Evolutionary conservation across 345 rosid genomes (phyloP).

Genomic region (Populus simonii): DNA sequence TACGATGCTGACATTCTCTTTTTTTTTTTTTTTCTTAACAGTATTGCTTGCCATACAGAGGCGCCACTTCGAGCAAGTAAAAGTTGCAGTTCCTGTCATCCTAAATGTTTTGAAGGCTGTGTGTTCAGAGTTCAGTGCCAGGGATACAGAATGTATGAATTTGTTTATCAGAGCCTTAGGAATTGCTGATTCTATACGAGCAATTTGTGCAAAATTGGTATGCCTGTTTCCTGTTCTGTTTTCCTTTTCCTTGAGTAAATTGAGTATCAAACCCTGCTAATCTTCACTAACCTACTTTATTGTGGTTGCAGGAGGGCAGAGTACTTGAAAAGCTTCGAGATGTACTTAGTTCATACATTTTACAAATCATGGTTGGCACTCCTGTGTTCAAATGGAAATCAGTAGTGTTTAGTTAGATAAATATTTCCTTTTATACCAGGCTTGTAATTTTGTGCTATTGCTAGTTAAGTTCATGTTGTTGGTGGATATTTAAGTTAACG

Average conservation of each 20-base stretch:
- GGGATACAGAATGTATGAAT: slow-evolving; percentile 33
- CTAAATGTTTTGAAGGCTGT: slow-evolving; percentile 51
- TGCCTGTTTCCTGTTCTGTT: slow-evolving; percentile 1
- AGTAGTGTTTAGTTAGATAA: slow-evolving; percentile 1
- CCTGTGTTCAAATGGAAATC: slow-evolving; percentile 13
- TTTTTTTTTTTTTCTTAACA: slow-evolving; percentile 29
- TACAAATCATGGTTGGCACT: slow-evolving; percentile 67
- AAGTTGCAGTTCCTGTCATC: slow-evolving; percentile 61
- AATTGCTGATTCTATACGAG: slow-evolving; percentile 57
- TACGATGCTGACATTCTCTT: neutral
- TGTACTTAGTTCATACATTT: slow-evolving; percentile 67
- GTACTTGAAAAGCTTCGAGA: slow-evolving; percentile 51
- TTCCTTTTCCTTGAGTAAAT: neutral
- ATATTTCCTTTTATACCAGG: neutral
- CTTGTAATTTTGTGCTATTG: neutral
- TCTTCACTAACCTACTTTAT: neutral
- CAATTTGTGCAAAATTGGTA: slow-evolving; percentile 59
- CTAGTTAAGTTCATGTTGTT: neutral
- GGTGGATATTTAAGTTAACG: neutral
- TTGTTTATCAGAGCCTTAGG: slow-evolving; percentile 56
- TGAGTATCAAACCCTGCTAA: neutral
- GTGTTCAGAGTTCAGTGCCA: slow-evolving; percentile 36
- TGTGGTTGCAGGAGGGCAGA: slow-evolving; percentile 49
- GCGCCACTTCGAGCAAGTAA: slow-evolving; percentile 77
- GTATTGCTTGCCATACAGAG: slow-evolving; percentile 57